Evolutionary conservation across 306 rosid genomes (phyloP).

Genomic region (Amphicarpaea edgeworthii): DNA sequence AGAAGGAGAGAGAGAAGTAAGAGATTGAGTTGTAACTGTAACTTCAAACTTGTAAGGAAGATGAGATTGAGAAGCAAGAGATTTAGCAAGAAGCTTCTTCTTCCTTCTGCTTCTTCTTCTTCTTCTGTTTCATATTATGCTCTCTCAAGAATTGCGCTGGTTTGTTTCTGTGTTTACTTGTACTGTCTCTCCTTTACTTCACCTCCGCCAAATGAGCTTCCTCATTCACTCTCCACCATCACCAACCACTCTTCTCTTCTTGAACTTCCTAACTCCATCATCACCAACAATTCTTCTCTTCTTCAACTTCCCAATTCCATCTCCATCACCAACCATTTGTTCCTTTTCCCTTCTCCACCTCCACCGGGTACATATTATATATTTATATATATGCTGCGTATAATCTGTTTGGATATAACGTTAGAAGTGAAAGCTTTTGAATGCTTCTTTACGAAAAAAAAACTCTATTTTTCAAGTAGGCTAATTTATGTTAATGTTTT

Average conservation of each 20-base stretch:
- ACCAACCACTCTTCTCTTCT: constrained; percentile 28
- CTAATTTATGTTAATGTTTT: too few relatives aligned
- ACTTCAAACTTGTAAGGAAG: too few relatives aligned
- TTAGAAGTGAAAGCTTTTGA: not conserved
- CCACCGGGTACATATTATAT: constrained; percentile 31
- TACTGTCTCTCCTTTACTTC: constrained; percentile 16
- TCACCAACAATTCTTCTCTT: constrained; percentile 29
- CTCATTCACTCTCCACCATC: not conserved
- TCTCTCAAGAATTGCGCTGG: constrained; percentile 54
- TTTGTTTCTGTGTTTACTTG: constrained; percentile 53
- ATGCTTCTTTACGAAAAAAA: too few relatives aligned
- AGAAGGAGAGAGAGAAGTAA: not conserved
- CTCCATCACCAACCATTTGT: constrained; percentile 29
- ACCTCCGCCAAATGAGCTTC: not conserved
- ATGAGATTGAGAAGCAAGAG: constrained; percentile 52
- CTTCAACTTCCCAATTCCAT: not conserved
- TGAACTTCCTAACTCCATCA: not conserved
- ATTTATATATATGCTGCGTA: not conserved
- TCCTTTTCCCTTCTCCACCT: not conserved
- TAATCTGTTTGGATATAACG: too few relatives aligned
- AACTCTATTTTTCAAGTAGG: too few relatives aligned
- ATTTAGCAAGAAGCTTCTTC: constrained; percentile 37
- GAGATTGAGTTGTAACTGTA: constrained; percentile 17
- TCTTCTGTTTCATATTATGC: constrained; percentile 46
- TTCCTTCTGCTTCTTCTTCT: not conserved